Evolutionary conservation across 208 protist genomes (phyloP), one percentile per base, ranked within the genome.

Genomic region (Kentomonas sorsogonicus): DNA sequence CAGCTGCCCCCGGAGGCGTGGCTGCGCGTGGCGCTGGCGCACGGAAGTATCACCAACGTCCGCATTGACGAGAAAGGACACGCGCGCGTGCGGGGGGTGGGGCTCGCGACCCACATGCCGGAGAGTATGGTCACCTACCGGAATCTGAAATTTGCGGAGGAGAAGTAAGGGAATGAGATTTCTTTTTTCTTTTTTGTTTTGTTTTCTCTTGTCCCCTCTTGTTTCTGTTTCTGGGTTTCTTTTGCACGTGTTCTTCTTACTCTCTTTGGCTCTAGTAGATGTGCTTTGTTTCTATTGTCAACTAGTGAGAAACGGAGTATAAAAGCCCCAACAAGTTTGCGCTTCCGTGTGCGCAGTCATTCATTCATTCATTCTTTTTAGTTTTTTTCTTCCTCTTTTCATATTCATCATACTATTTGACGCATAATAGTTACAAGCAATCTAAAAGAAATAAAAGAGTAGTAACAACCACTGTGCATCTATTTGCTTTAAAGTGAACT

Each of bases 1-100:
- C 85, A 93, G 61, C 61, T 95, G 33, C 81, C 80, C 15, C 83
- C 86, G 18, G 75, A 90, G 45, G 83, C 81, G 30, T 95, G 89
- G 86, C 60, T 91, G 63, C 80, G 83, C 27, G 57, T 78, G 26
- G 78, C 77, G 13, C 63, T 88, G 25, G 75, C 80, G 27, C 84
- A 91, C 48, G 86, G 80, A 63, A 82, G 72, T 52, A 60, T 88
- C 41, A 91, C 83, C 36, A 74, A 61, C 53, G 59, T 91, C 30
- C 69, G 46, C 4, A 91, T 91, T 50, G 33, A 62, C 27, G 73
- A 64, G 22, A 72, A 66, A 29, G 83, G 83, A 0, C 69, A 77
- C 36, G 83, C 87, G 13, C 69, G 57, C 18, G 11, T 91, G 9
- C 46, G 53, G 0, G 69, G 58, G 9, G 53, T 83, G 34, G 77